Percentiles rank a stretch among this genome's conserved stretches.
phyloP scores from a whole-genome alignment of 2,329 filamentous ascomycete genomes.

The Orbilia oligospora region DNA sequence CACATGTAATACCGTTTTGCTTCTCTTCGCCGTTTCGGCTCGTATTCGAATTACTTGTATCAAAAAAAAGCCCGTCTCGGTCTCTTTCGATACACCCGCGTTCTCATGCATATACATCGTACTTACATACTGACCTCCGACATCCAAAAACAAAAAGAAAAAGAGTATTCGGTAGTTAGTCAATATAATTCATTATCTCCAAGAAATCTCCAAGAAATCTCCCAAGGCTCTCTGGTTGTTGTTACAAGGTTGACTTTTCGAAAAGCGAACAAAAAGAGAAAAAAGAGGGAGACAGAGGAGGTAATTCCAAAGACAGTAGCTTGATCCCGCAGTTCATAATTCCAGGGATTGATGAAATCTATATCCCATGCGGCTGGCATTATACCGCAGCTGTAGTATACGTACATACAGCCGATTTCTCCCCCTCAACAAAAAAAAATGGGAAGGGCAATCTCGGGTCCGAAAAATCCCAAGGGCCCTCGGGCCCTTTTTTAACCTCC shows the following conservation, averaged over 20 bases:
- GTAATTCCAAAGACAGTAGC: not conserved
- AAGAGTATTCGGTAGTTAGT: not conserved
- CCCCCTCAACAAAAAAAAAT: slow-evolving; percentile 1
- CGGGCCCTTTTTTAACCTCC: not conserved
- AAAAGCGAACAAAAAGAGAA: too few relatives aligned
- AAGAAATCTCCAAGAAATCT: not conserved
- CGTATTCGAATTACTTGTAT: not conserved
- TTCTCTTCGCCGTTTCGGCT: not conserved
- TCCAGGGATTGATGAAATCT: not conserved
- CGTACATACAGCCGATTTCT: not conserved
- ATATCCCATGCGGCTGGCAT: slow-evolving; percentile 1
- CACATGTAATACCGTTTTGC: not conserved
- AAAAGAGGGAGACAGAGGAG: too few relatives aligned
- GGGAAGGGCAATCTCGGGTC: not conserved
- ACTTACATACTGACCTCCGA: too few relatives aligned
- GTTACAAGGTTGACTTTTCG: not conserved
- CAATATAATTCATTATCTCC: not conserved
- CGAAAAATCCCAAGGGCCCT: not conserved
- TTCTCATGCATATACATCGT: too few relatives aligned
- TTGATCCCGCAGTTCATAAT: not conserved
- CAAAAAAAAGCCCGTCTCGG: not conserved
- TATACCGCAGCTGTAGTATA: not conserved
- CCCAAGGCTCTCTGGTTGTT: not conserved
- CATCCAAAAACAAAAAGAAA: too few relatives aligned
- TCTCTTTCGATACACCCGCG: too few relatives aligned